Base-by-base conservation (phyloP, 2,329 filamentous ascomycete species). In the Madurella fahalii region DNA sequence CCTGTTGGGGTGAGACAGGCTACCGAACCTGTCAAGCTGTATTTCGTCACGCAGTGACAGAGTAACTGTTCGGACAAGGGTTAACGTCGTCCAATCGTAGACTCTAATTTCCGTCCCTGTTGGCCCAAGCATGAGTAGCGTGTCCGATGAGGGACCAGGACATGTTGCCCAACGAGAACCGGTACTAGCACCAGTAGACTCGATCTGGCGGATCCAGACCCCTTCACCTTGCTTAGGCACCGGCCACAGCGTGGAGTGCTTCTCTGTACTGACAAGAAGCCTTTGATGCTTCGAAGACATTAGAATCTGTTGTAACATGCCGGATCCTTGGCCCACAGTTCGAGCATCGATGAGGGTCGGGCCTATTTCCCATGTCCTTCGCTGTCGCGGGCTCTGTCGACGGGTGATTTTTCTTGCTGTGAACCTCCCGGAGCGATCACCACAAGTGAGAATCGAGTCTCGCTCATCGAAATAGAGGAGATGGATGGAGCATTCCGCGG, bases 391-490 rank as follows among this genome's bases (percentile, higher is more conserved):
- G 25, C 30, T 40, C 0, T 32, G 16, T 12, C 9, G 39, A 17
- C 42, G 44, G n/a, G 43, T 16, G 0, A 65, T 8, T 18, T 43
- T 58, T 11, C 62, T 53, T 7, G 37, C 51, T 4, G 52, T 60
- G 17, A 62, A 40, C 16, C 52, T 20, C 18, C 47, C 37, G 9
- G 55, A 45, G 7, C 40, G 34, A 30, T 67, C 63, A 9, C 49
- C 52, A 12, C 56, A 58, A 0, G 56, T 51, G 8, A 67, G 49
- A 1, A 58, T 34, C 1, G 25, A 30, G 17, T 17, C 41, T 4
- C 32, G 32, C 2, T 63, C 53, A 18, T 65, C 64, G 16, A 61
- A 60, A 5, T 61, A 40, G 2, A 67, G 43, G 7, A 58, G 5
- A 1, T 42, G 20, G 4, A 64, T 52, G 0, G 53, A 40, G 9